Evolutionary conservation across 768 basidiomycete genomes (phyloP), one percentile per base, ranked within the genome.

Genomic region (Auricularia sp.): DNA sequence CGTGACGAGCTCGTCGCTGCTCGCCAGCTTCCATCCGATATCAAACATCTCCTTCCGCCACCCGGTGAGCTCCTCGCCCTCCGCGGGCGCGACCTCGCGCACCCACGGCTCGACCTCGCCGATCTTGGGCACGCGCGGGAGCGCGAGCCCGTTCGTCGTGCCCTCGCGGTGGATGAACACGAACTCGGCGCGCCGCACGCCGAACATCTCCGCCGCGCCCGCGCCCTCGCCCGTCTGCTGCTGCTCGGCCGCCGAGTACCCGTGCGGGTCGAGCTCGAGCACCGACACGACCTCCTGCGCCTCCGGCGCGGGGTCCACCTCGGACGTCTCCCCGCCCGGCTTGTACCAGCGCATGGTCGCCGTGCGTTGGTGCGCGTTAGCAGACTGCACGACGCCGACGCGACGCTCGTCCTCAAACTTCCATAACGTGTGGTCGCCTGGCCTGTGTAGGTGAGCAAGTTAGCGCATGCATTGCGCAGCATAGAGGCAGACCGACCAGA

Each of bases 381-480:
- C 90, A 33, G 81, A 83, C 72, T 93, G 92, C 35, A 95, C 86
- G 66, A 95, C 81, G 10, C 87, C 92, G 56, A 85, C 78, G 54
- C 82, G 82, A 65, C 78, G 80, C 68, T 79, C 78, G 63, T 85
- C 85, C 75, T 94, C 94, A 39, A 79, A 83, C 70, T 88, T 88
- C 86, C 90, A 94, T 18, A 93, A 69, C 14, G 95, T 88, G 74
- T 92, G 86, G 71, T 98, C 93, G 18, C 94, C 94, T 4, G 94
- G 94, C 92, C 92, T 93, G 63, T 21, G n/a, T 1, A 42, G 8
- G 21, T 29, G 11, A 2, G 36, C 7, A 61, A 37, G 45, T 44
- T 34, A 13, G 14, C 18, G 21, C 42, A 21, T 35, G 44, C 18
- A 24, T 29, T 45, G 34, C 42, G 21, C 18, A n/a, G 35, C 3